Percentiles rank a stretch among this genome's conserved stretches.
Evolutionary conservation across 306 rosid species (phyloP).

Genomic region (Ammopiptanthus mongolicus): DNA sequence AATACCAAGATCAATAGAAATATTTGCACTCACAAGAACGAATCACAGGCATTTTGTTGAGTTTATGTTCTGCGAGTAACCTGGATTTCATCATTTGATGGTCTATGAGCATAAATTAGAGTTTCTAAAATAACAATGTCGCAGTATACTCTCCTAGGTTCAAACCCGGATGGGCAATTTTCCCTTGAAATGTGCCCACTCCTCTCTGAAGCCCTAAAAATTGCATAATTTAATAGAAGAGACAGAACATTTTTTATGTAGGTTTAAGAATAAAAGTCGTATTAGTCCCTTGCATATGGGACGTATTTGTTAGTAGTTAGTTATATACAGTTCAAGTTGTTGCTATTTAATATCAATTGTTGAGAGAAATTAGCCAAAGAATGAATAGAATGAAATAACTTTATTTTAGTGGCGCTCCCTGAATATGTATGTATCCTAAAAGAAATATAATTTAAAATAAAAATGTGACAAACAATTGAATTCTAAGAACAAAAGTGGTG

Average conservation of each 20-base stretch:
- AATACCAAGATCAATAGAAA: slow-evolving; percentile 29
- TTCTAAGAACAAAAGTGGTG: not conserved
- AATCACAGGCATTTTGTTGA: not conserved
- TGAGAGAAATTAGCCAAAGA: not conserved
- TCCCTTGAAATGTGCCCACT: not conserved
- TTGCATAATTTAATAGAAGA: slow-evolving; percentile 9
- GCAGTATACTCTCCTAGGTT: not conserved
- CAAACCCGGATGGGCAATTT: not conserved
- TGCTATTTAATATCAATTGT: not conserved
- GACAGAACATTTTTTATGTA: not conserved
- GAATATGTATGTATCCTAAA: too few relatives aligned
- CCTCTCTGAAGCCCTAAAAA: not conserved
- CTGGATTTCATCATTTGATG: not conserved
- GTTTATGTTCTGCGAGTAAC: not conserved
- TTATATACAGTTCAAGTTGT: not conserved
- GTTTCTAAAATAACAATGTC: not conserved
- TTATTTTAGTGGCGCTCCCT: not conserved
- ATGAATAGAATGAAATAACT: not conserved
- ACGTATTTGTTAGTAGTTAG: not conserved
- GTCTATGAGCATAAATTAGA: not conserved
- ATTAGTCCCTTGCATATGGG: not conserved
- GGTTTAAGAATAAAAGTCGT: not conserved
- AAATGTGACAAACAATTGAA: not conserved
- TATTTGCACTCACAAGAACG: slow-evolving; percentile 18
- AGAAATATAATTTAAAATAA: too few relatives aligned